Base-by-base conservation (phyloP, 2,329 filamentous ascomycete species). In the Didymella keratinophila region DNA sequence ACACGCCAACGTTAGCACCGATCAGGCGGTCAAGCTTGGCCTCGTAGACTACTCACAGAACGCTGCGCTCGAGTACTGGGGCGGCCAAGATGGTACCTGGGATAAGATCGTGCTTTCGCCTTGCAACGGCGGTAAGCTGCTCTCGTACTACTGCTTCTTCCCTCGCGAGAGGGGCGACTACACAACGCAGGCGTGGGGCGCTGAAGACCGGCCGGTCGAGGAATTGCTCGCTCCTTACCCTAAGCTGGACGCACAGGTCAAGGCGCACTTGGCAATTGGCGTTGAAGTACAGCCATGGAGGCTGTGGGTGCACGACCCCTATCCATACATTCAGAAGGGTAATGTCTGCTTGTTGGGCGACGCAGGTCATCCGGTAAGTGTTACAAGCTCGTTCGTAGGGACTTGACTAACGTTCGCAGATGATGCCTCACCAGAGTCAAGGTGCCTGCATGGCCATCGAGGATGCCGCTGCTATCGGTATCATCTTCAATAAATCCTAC, bases 141-240 rank as follows among this genome's bases (percentile, higher is more conserved):
- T 89, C 3, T 89, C 86, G 0, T 90, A 88, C 77, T 90, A 90
- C 76, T 89, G 87, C 76, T 89, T 89, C 79, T 89, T 89, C 74
- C 84, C 87, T 0, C 80, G 84, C 1, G 80, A 82, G 6, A 79
- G 82, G 58, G 85, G 85, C 7, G 86, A 90, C 69, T 89, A 86
- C 69, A 79, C 81, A 3, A 83, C 77, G 42, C 86, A 90, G 52
- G 81, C 80, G 10, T 89, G 87, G 87, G 85, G 82, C 0, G 78
- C 78, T 14, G 68, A 62, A 0, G 82, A 84, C 25, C 80, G 80
- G 7, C 81, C 84, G 0, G 79, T 86, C 0, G 84, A 87, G 54
- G 85, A 89, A 62, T 77, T 90, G 0, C 78, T 90, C 5, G 81
- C 79, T 0, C 85, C 85, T 0, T 90, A 85, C 58, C 86, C 85